Base-by-base conservation (phyloP, 768 basidiomycete species). In the Leucocoprinus sp. region DNA sequence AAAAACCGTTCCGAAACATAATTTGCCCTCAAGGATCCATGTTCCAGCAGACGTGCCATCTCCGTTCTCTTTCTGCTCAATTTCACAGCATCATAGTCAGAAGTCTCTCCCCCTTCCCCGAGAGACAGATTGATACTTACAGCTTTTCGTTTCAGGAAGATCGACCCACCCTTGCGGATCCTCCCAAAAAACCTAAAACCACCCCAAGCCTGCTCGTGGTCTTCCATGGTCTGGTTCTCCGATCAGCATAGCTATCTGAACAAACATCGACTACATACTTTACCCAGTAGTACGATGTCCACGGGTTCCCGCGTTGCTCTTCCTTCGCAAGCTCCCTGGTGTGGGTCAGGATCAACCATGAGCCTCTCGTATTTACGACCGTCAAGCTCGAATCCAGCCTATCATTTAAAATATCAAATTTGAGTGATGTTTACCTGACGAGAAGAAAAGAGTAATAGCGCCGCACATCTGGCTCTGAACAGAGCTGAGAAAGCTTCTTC, bases 201-300 rank as follows among this genome's bases (percentile, higher is more conserved):
- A 4, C 78, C 81, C 82, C 85, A 88, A 6, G 79, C 78, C 29
- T 66, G 64, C 48, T 78, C 77, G 44, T 78, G 74, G 37, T 69
- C 67, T 37, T 54, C 60, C 36, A 71, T 63, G 1, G 80, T 82
- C 80, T 82, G 49, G 28, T 24, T 24, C 45, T 49, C 23, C 42
- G 54, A 36, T 57, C 52, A 50, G 23, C 48, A 28, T 31, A 15
- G 26, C 38, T 45, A 42, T 36, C 18, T 38, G 26, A n/a, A 41
- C 36, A 26, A 42, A 27, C 12, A n/a, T 21, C 27, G 44, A 36
- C 31, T 24, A 57, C 65, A 43, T 49, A 72, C 72, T 64, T 74
- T 64, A 42, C 74, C 74, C 23, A 65, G 43, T 44, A 69, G 50
- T 23, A 68, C 43, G 39, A 64, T 57, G 43, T 68, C 66, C 29